Conservation (phyloP, 768 basidiomycete genomes). For the Boletellus ananas region DNA sequence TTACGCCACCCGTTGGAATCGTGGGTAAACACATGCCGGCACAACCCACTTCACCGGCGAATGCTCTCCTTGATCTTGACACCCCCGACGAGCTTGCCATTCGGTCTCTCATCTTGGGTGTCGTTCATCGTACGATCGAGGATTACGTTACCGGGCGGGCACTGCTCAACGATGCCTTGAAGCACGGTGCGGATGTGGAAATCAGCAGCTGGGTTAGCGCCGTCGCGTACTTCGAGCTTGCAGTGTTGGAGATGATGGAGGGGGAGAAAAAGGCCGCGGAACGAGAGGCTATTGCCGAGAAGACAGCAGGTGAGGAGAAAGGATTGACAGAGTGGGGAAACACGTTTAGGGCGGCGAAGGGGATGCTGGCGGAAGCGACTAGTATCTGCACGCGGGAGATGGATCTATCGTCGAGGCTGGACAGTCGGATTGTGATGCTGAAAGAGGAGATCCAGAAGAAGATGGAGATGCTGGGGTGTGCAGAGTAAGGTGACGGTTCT, state of each 20-base stretch:
- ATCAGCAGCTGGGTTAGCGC: conserved; percentile 66
- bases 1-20: conserved; percentile 45
- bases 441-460: conserved; percentile 66
- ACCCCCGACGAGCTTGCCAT: conserved; percentile 69
- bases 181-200: conserved; percentile 37
- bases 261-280: conserved; percentile 36
- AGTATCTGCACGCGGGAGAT: conserved; percentile 44
- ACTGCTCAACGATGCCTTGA: conserved; percentile 51
- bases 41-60: not conserved
- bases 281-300: conserved; percentile 29
- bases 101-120: conserved; percentile 65
- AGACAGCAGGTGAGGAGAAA: conserved; percentile 5
- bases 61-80: conserved; percentile 45
- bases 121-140: conserved; percentile 56
- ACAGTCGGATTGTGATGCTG: conserved; percentile 66
- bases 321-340: conserved; percentile 39
- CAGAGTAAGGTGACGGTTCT: conserved; percentile 1
- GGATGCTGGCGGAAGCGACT: conserved; percentile 51
- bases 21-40: conserved; percentile 25
- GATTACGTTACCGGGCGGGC: conserved; percentile 41
- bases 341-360: conserved; percentile 45
- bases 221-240: conserved; percentile 65
- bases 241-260: conserved; percentile 66
- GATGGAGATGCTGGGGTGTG: conserved; percentile 42
- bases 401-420: conserved; percentile 66